These are phyloP conservation scores for Daldinia eschscholtzii DNA, from an alignment of 2,329 filamentous ascomycete genomes.

Conservation along the genomic window DNA sequence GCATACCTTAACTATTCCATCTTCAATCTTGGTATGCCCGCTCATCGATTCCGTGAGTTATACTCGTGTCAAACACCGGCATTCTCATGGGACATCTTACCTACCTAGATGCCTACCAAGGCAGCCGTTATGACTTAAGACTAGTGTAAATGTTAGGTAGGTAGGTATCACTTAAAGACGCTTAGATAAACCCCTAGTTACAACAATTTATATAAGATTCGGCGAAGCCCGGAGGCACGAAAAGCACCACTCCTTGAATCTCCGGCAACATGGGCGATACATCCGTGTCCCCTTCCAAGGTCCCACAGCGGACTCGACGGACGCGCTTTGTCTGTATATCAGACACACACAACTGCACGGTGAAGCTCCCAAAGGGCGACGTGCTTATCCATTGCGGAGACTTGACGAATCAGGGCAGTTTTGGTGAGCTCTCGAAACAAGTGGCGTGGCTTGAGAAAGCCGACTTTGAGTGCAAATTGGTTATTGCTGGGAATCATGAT, in stretches of 20 bases:
- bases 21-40: background rate
- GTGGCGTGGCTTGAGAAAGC: slow-evolving; percentile 76
- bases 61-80: background rate
- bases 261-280: slow-evolving; percentile 26
- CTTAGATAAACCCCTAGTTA: background rate
- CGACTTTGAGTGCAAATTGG: slow-evolving; percentile 77
- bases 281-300: slow-evolving; percentile 7
- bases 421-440: slow-evolving; percentile 69
- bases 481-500: slow-evolving; percentile 82
- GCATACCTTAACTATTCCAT: background rate
- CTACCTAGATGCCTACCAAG: background rate
- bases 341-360: slow-evolving; percentile 78
- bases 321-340: slow-evolving; percentile 81
- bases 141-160: background rate
- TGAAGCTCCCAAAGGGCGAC: slow-evolving; percentile 77
- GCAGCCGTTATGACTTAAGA: slow-evolving; percentile 4
- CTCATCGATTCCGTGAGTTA: background rate
- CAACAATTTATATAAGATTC: slow-evolving; percentile 4
- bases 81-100: background rate
- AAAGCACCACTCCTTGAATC: slow-evolving; percentile 8
- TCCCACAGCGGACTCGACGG: slow-evolving; percentile 53
- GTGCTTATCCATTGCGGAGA: slow-evolving; percentile 83
- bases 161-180: background rate
- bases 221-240: slow-evolving; percentile 12
- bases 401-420: slow-evolving; percentile 78